These are phyloP conservation scores for Plasmodium cynomolgi DNA, from an alignment of 169 alveolate genomes.

Conservation along the genomic window DNA sequence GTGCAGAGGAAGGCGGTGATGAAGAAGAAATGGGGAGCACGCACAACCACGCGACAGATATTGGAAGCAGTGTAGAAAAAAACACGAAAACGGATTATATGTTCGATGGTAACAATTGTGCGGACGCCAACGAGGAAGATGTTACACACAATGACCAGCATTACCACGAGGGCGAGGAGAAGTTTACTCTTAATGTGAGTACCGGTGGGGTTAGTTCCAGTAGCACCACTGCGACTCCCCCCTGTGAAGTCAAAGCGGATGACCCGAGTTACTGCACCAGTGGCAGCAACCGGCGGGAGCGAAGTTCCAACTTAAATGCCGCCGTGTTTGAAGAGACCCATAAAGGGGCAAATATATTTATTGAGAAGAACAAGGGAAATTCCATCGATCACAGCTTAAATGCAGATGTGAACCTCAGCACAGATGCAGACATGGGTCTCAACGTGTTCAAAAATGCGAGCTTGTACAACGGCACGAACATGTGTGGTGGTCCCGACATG, in stretches of 20 bases:
- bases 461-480: not conserved
- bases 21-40: not conserved
- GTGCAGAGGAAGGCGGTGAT: not conserved
- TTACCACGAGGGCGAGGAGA: not conserved
- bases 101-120: not conserved
- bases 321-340: not conserved
- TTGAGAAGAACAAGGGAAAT: not conserved
- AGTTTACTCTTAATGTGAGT: not conserved
- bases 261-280: not conserved
- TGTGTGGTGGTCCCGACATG: not conserved
- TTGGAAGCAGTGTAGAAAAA: not conserved
- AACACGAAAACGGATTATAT: not conserved
- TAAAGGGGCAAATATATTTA: not conserved
- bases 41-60: not conserved
- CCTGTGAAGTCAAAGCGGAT: not conserved
- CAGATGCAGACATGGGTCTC: not conserved
- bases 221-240: conserved; percentile 1
- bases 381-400: not conserved
- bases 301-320: not conserved
- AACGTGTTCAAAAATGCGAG: not conserved
- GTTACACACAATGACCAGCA: not conserved
- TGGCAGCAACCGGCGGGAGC: not conserved
- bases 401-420: not conserved
- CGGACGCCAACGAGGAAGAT: not conserved
- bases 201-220: not conserved